Evolutionary conservation across 805 yeast genomes (phyloP).

Genomic region (Candida suzukii): DNA sequence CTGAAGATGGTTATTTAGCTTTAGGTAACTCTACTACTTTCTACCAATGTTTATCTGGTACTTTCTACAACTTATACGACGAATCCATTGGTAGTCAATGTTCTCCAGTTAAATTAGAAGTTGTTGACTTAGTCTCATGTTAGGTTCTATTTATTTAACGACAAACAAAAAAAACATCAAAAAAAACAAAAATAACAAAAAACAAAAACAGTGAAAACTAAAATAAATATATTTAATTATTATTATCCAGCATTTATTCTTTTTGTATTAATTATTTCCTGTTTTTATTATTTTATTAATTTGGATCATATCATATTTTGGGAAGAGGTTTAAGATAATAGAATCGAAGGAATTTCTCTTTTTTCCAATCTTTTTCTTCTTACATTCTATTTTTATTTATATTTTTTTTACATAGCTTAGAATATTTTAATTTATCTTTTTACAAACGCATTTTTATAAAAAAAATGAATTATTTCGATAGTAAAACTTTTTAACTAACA

Average conservation of each 20-base stretch:
- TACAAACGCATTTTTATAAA: background rate
- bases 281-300: too few species aligned
- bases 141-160: conserved; percentile 5
- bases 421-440: too few species aligned
- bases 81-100: conserved; percentile 41
- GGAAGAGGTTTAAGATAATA: background rate
- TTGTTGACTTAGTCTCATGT: conserved; percentile 34
- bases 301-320: too few species aligned
- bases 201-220: too few species aligned
- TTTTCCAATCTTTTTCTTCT: background rate
- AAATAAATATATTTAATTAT: too few species aligned
- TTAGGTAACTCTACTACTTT: conserved; percentile 39
- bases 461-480: too few species aligned
- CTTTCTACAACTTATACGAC: conserved; percentile 53
- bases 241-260: too few species aligned
- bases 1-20: conserved; percentile 39
- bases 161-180: too few species aligned
- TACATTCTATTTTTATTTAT: too few species aligned
- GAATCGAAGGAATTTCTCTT: background rate
- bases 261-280: too few species aligned
- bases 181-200: background rate
- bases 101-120: conserved; percentile 34
- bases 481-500: too few species aligned
- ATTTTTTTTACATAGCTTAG: background rate
- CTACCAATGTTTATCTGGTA: conserved; percentile 50